phyloP scores from a whole-genome alignment of 345 rosid species.

The Abelmoschus esculentus region DNA sequence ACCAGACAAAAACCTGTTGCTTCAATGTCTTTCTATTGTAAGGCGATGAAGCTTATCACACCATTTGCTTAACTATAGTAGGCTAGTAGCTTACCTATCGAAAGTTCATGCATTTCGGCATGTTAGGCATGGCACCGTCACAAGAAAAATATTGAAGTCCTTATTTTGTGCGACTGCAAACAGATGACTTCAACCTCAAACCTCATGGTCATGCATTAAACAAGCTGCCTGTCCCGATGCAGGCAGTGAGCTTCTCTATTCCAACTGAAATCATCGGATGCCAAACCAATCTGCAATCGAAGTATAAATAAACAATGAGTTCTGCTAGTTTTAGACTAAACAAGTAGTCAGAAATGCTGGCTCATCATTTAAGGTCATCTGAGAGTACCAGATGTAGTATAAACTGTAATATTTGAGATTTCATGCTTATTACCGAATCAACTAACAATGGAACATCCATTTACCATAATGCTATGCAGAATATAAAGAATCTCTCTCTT shows the following conservation, averaged over 20 bases:
- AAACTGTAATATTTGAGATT: neutral
- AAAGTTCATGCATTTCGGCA: neutral
- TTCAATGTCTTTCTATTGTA: neutral
- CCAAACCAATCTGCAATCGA: neutral
- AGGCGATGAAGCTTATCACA: neutral
- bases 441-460: neutral
- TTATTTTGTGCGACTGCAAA: neutral
- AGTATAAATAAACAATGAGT: neutral
- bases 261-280: neutral
- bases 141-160: neutral
- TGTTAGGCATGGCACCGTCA: neutral
- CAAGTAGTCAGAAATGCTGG: neutral
- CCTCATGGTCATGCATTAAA: neutral
- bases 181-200: neutral
- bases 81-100: neutral
- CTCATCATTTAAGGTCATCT: neutral
- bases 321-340: neutral
- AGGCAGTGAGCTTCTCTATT: neutral
- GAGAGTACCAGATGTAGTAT: neutral
- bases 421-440: neutral
- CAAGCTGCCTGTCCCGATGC: neutral
- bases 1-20: neutral
- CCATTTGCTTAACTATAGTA: neutral
- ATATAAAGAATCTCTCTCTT: constrained; percentile 1
- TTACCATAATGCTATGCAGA: constrained; percentile 2